These are phyloP conservation scores for Dactylonectria estremocensis DNA, from an alignment of 2,329 filamentous ascomycete species.

Conservation along the genomic window DNA sequence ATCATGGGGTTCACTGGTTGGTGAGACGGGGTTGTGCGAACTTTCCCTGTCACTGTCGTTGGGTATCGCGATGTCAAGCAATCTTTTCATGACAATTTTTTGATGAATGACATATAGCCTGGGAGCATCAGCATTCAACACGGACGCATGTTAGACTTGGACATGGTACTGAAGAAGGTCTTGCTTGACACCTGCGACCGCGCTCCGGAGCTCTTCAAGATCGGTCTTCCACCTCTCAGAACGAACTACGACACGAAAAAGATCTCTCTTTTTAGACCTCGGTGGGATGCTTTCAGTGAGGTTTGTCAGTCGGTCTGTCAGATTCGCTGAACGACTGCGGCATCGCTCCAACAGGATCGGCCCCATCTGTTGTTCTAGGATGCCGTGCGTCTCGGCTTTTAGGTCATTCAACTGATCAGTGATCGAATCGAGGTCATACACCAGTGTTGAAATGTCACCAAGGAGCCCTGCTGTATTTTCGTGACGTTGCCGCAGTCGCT, in stretches of 20 bases:
- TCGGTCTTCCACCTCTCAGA: conserved; percentile 23
- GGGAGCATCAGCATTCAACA: neutral
- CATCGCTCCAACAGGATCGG: conserved; percentile 28
- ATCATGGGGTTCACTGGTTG: accelerated
- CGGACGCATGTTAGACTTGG: neutral
- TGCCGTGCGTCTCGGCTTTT: neutral
- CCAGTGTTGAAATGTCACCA: neutral
- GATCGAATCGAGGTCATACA: conserved; percentile 1
- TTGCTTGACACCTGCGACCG: neutral
- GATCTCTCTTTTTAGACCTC: neutral
- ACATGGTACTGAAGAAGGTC: neutral
- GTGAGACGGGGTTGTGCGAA: no score
- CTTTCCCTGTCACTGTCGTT: neutral
- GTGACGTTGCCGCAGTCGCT: conserved; percentile 18
- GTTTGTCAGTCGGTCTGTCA: neutral
- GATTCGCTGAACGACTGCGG: neutral
- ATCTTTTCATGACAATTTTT: neutral
- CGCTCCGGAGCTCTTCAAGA: conserved; percentile 1
- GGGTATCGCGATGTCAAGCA: neutral
- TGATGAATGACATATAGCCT: neutral
- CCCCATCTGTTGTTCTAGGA: conserved; percentile 18
- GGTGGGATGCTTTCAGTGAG: neutral
- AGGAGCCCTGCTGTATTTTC: neutral
- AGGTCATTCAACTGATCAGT: neutral
- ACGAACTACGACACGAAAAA: neutral